These are phyloP conservation scores for Pouteria glomerata DNA, from an alignment of 148 eudicot species.

Conservation along the genomic window DNA sequence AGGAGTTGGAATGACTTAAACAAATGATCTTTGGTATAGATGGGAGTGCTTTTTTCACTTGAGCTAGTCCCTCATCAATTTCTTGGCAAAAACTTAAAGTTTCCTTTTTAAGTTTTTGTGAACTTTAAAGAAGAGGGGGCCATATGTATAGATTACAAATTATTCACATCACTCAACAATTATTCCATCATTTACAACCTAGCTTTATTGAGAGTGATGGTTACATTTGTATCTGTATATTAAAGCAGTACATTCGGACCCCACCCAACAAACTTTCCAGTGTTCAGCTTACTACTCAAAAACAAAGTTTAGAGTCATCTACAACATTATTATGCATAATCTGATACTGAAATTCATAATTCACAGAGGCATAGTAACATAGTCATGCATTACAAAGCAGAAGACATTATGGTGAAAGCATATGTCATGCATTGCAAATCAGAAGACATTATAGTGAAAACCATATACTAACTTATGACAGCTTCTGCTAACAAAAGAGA, in stretches of 20 bases:
- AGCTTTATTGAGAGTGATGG: constrained; percentile 10
- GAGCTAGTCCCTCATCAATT: neutral
- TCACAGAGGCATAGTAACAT: neutral
- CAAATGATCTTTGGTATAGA: no score
- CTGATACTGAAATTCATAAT: neutral
- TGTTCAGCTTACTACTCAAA: neutral
- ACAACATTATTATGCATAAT: neutral
- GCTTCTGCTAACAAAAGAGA: neutral
- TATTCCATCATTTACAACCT: constrained; percentile 1
- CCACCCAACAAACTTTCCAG: constrained; percentile 6
- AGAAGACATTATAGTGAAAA: no score
- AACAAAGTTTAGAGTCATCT: neutral
- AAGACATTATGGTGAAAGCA: no score
- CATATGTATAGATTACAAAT: neutral
- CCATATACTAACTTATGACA: constrained; percentile 1
- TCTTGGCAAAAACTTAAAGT: neutral
- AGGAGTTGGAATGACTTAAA: no score
- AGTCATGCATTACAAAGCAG: neutral
- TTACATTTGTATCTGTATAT: constrained; percentile 12
- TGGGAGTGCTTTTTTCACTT: no score
- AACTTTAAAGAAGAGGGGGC: constrained; percentile 1
- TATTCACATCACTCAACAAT: neutral
- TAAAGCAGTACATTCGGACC: neutral
- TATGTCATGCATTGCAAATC: no score
- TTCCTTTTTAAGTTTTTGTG: neutral